Evolutionary conservation across 495 filamentous ascomycete genomes (phyloP).

Genomic region (Xylaria venustula): DNA sequence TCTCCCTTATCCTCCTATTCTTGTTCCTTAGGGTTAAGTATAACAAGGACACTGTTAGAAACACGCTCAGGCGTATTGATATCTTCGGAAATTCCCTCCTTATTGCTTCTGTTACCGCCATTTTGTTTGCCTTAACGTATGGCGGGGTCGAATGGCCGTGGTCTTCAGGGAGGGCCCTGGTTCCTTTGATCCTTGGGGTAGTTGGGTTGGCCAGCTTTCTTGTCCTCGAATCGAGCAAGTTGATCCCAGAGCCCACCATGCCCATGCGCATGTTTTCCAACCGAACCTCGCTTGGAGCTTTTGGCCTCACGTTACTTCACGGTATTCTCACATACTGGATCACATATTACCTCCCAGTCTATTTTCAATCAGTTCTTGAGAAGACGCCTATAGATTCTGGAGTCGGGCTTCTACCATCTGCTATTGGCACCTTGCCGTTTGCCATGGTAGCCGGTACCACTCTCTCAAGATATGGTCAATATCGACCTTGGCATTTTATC

Average conservation of each 20-base stretch:
- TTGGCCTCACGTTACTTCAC: neutral
- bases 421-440: neutral
- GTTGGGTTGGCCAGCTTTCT: neutral
- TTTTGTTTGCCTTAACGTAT: neutral
- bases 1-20: slow-evolving; percentile 3
- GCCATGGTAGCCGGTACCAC: neutral
- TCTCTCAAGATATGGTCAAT: neutral
- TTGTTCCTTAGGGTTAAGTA: neutral
- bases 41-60: neutral
- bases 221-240: neutral
- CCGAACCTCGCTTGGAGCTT: neutral
- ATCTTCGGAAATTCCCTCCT: neutral
- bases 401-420: neutral
- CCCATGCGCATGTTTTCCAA: neutral
- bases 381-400: neutral
- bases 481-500: neutral
- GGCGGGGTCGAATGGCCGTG: neutral
- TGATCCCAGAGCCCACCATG: neutral
- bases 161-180: neutral
- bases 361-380: neutral
- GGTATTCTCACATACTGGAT: neutral
- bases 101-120: neutral
- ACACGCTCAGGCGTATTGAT: neutral
- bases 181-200: neutral
- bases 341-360: neutral